phyloP scores from a whole-genome alignment of 2,329 filamentous ascomycete species.

The Aspergillus aculeatinus region DNA sequence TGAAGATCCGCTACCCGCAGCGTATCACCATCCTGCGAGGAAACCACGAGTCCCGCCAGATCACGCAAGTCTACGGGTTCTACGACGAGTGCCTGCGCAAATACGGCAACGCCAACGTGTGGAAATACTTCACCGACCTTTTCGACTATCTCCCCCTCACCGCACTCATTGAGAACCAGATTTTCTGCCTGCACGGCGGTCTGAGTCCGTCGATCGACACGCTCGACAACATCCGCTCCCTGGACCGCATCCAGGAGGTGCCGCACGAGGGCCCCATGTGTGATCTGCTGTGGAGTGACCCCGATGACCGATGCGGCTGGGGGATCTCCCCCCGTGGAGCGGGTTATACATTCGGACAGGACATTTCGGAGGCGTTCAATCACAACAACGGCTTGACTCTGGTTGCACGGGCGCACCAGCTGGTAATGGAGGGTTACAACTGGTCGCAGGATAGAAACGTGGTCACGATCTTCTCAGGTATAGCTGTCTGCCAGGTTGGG shows the following conservation, averaged over 20 bases:
- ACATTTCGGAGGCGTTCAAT: conserved; percentile 98
- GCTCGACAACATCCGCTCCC: conserved; percentile 88
- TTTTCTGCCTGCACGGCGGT: conserved; percentile 97
- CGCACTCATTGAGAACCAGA: conserved; percentile 97
- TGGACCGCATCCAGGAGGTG: conserved; percentile 97
- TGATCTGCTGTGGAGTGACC: conserved; percentile 96
- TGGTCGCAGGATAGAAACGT: conserved; percentile 99
- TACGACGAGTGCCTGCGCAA: conserved; percentile 99
- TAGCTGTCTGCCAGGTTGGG: conserved; percentile 22
- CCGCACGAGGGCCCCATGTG: conserved; percentile 98
- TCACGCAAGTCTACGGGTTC: conserved; percentile 98
- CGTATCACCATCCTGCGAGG: conserved; percentile 98
- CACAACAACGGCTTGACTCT: conserved; percentile 97
- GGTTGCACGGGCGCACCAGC: conserved; percentile 92
- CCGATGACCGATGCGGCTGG: conserved; percentile 94
- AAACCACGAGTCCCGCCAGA: conserved; percentile 98
- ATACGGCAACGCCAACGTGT: conserved; percentile 98
- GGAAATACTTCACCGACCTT: conserved; percentile 98
- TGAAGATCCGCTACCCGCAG: conserved; percentile 97
- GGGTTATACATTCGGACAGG: conserved; percentile 92
- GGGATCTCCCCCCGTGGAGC: conserved; percentile 92
- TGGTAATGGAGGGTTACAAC: conserved; percentile 99
- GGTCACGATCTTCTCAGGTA: conserved; percentile 97
- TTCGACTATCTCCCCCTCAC: conserved; percentile 98
- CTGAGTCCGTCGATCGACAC: conserved; percentile 95